Percentiles rank a stretch among this genome's conserved stretches.
Conservation (phyloP, 371 early-diverging fungal species). For the Coemansia sp. region DNA sequence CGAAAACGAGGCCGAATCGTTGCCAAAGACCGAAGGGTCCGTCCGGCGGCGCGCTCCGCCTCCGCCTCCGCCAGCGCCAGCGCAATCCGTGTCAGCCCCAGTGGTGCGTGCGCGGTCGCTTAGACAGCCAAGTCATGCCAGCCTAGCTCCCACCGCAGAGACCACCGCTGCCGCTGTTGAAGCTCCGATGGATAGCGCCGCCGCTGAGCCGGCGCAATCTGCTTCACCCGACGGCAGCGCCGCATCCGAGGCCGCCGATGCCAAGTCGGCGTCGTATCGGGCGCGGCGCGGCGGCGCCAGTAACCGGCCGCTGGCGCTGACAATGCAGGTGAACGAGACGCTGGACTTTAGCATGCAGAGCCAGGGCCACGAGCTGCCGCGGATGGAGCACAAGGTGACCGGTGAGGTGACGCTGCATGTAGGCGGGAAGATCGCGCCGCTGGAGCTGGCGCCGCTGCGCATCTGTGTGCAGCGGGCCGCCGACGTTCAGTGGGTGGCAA, state of each 20-base stretch:
- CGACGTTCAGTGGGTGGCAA: slow-evolving; percentile 32
- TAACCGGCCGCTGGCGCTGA: slow-evolving; percentile 21
- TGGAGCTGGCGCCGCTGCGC: slow-evolving; percentile 48
- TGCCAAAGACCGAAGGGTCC: slow-evolving; percentile 22
- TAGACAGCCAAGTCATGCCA: background rate
- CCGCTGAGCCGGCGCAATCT: background rate
- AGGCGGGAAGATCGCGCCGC: slow-evolving; percentile 23
- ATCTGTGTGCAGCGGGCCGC: slow-evolving; percentile 25
- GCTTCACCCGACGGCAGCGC: no score
- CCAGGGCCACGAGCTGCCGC: background rate
- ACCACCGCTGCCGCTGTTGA: background rate
- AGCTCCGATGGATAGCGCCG: background rate
- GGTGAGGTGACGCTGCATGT: slow-evolving; percentile 37
- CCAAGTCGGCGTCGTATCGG: background rate
- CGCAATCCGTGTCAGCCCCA: background rate
- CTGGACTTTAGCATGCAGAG: slow-evolving; percentile 18
- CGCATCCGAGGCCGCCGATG: no score
- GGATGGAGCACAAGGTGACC: slow-evolving; percentile 16
- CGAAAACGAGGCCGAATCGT: background rate
- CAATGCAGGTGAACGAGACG: slow-evolving; percentile 36
- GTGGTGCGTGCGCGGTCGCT: background rate
- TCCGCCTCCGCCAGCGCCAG: slow-evolving; percentile 25
- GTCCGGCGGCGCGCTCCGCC: slow-evolving; percentile 46
- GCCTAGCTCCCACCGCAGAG: no score
- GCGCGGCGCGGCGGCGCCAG: background rate